phyloP scores from a whole-genome alignment of 2,329 filamentous ascomycete species.

The Thielaviopsis euricoi region DNA sequence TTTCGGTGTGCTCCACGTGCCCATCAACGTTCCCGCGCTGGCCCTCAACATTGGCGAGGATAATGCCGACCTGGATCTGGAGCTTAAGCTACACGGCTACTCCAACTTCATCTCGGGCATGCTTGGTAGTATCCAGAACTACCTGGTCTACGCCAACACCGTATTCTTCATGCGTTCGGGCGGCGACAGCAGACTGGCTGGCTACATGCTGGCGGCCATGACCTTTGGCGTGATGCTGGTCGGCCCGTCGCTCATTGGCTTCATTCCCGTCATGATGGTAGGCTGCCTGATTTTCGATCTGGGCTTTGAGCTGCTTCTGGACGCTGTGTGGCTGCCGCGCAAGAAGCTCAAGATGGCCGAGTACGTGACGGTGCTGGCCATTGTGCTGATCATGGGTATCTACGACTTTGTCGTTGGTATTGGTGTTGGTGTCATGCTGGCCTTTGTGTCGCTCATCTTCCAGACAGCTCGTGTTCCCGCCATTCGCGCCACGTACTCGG shows the following conservation, averaged over 20 bases:
- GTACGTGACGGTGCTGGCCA: slow-evolving; percentile 76
- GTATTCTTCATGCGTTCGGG: slow-evolving; percentile 92
- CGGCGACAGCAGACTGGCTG: slow-evolving; percentile 71
- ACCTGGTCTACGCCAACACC: slow-evolving; percentile 93
- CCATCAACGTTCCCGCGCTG: slow-evolving; percentile 91
- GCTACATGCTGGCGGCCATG: slow-evolving; percentile 63
- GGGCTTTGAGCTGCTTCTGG: slow-evolving; percentile 77
- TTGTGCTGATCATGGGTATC: slow-evolving; percentile 88
- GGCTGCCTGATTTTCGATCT: slow-evolving; percentile 89
- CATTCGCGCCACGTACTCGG: slow-evolving; percentile 78
- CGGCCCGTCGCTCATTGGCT: slow-evolving; percentile 78
- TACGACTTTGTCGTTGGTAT: slow-evolving; percentile 96
- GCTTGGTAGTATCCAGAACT: slow-evolving; percentile 84
- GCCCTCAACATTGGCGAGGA: slow-evolving; percentile 85
- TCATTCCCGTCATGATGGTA: slow-evolving; percentile 92
- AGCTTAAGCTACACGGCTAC: slow-evolving; percentile 80
- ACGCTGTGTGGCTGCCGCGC: slow-evolving; percentile 77
- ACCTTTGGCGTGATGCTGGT: slow-evolving; percentile 72
- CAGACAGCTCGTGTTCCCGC: slow-evolving; percentile 83
- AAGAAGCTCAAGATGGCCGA: slow-evolving; percentile 77
- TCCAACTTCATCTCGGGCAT: slow-evolving; percentile 84
- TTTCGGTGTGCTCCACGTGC: slow-evolving; percentile 91
- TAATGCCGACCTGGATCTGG: slow-evolving; percentile 76
- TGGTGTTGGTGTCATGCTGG: slow-evolving; percentile 75
- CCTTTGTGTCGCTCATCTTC: slow-evolving; percentile 79